Evolutionary conservation across 495 filamentous ascomycete species (phyloP).

Genomic region (Xylaria sp.): DNA sequence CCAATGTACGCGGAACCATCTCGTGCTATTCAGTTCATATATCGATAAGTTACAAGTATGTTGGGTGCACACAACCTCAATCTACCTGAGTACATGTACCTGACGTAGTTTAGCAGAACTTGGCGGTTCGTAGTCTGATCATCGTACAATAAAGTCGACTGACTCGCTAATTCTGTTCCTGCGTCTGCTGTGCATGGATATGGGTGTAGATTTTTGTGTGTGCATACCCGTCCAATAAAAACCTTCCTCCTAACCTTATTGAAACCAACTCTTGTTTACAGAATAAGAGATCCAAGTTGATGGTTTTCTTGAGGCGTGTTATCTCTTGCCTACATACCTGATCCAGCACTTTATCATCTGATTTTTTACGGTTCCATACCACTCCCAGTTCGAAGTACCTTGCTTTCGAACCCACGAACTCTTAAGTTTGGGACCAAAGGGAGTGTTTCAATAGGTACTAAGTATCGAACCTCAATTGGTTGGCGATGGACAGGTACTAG

Average conservation of each 20-base stretch:
- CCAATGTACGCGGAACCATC: no score
- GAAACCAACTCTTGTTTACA: not conserved
- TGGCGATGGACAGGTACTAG: not conserved
- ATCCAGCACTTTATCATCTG: not conserved
- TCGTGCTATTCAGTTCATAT: no score
- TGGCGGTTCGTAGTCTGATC: not conserved
- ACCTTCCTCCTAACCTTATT: not conserved
- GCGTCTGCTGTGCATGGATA: constrained; percentile 7
- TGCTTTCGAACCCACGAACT: not conserved
- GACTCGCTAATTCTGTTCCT: not conserved
- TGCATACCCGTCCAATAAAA: not conserved
- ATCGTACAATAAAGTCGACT: not conserved
- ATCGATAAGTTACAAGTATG: no score
- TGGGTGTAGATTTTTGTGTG: not conserved
- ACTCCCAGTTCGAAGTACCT: not conserved
- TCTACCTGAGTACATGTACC: no score
- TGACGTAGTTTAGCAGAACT: not conserved
- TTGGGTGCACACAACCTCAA: not conserved
- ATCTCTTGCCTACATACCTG: not conserved
- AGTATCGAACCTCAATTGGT: constrained; percentile 9
- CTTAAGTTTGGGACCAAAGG: not conserved
- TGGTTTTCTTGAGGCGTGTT: not conserved
- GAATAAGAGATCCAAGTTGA: not conserved
- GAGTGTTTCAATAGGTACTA: constrained; percentile 9
- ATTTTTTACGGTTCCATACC: not conserved